Evolutionary conservation across 2,329 filamentous ascomycete genomes (phyloP), one percentile per base, ranked within the genome.

Genomic region (Colletotrichum godetiae): DNA sequence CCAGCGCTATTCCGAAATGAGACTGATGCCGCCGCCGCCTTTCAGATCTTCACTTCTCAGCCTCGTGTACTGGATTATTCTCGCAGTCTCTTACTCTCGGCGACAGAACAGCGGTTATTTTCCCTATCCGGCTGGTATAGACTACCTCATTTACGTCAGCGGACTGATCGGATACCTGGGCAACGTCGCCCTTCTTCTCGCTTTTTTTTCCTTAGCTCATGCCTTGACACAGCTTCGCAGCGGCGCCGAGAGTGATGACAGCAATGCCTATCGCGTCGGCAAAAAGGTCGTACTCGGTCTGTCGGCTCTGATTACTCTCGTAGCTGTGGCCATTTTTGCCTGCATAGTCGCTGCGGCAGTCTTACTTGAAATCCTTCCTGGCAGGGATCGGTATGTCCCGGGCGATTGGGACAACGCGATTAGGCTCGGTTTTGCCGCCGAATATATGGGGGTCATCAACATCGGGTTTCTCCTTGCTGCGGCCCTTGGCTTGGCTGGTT

Each of bases 201-300:
- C 67, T 11, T 33, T 66, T 11, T 70, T 70, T 31, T 70, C 58
- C 19, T 52, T 70, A 13, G 53, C 67, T 19, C 67, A 70, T 0
- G 67, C 61, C 24, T 33, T 70, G 29, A 70, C 55, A 0, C 67
- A 59, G 19, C 61, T 70, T 22, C 67, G 55, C 3, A 42, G 5
- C 11, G 52, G 53, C 31, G 19, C 31, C 35, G 65, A 5, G 37
- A 49, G 5, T 19, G 42, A 49, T 4, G 61, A 59, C 24, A 59
- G 31, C 0, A 53, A 22, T 22, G 42, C 53, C 37, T 70, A 53
- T 3, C 53, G 12, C 37, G 59, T 31, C 8, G 67, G 67, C 3
- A 53, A 55, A 3, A 42, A 27, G 2, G 35, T 53, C 7, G 61
- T 33, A 12, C 15, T 66, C 12, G 37, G 53, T 24, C 31, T 29